Evolutionary conservation across 2,329 filamentous ascomycete genomes (phyloP).

Genomic region (Podosphaera aphanis): DNA sequence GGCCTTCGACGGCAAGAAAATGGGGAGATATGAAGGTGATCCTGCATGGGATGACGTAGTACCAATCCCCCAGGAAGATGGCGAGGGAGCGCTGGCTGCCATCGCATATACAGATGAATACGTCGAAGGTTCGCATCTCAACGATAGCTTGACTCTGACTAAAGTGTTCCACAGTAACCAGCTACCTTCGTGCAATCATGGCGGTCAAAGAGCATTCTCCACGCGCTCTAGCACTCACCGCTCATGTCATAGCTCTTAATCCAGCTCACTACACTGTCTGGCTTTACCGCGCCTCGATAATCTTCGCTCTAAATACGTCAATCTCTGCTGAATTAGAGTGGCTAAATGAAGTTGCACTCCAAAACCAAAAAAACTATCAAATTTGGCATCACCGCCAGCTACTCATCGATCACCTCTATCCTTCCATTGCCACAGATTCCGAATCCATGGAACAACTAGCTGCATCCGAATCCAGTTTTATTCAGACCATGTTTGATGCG

Average conservation of each 20-base stretch:
- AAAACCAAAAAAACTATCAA: conserved; percentile 92
- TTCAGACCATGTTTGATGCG: conserved; percentile 54
- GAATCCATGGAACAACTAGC: conserved; percentile 32
- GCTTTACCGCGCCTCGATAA: conserved; percentile 71
- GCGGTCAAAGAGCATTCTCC: conserved; percentile 61
- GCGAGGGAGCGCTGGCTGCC: conserved; percentile 61
- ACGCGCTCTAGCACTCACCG: conserved; percentile 58
- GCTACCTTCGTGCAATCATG: conserved; percentile 88
- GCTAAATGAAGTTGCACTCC: conserved; percentile 63
- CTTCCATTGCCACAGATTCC: conserved; percentile 34
- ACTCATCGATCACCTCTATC: conserved; percentile 34
- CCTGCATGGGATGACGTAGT: conserved; percentile 65
- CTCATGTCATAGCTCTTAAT: conserved; percentile 78
- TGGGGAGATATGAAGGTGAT: conserved; percentile 22
- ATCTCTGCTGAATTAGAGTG: conserved; percentile 43
- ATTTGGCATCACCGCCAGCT: conserved; percentile 66
- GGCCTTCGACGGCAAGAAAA: conserved; percentile 10
- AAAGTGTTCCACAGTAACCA: conserved; percentile 38
- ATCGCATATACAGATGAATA: conserved; percentile 86
- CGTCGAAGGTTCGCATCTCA: conserved; percentile 34
- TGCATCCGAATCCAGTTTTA: conserved; percentile 47
- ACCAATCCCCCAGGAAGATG: conserved; percentile 66
- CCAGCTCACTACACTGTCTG: conserved; percentile 96
- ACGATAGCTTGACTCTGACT: neutral
- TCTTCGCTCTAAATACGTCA: conserved; percentile 32